Evolutionary conservation across 139 green algal genomes (phyloP).

Genomic region (Coelastrella sp.): DNA sequence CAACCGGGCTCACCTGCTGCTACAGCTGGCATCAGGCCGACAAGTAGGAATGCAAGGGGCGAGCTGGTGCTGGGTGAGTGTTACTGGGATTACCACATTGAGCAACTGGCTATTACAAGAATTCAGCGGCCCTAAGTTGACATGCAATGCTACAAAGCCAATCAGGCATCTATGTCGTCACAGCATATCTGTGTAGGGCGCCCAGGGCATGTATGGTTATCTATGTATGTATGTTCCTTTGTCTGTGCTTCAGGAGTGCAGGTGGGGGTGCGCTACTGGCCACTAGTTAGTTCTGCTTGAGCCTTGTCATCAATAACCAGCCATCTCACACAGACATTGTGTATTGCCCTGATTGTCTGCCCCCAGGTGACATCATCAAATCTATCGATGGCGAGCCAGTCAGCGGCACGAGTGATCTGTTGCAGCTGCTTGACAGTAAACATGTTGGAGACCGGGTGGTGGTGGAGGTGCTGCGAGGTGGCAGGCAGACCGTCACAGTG

Average conservation of each 20-base stretch:
- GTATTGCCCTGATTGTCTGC: not conserved
- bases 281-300: not conserved
- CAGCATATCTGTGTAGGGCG: too few relatives aligned
- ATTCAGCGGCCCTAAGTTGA: too few relatives aligned
- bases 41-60: constrained; percentile 65
- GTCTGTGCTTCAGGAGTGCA: too few relatives aligned
- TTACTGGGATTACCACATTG: too few relatives aligned
- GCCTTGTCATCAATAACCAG: not conserved
- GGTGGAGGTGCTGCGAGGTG: constrained; percentile 48
- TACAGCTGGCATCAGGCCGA: constrained; percentile 64
- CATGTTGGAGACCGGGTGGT: constrained; percentile 58
- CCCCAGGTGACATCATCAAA: constrained; percentile 76
- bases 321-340: not conserved
- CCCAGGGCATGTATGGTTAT: too few relatives aligned
- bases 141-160: too few relatives aligned
- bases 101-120: too few relatives aligned
- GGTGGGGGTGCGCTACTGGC: too few relatives aligned
- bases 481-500: constrained; percentile 8
- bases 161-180: too few relatives aligned
- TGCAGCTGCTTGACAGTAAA: constrained; percentile 71
- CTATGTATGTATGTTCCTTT: too few relatives aligned
- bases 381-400: constrained; percentile 65
- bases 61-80: constrained; percentile 61
- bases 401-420: constrained; percentile 62
- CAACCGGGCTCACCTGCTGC: constrained; percentile 54